These are phyloP conservation scores for Delitschia confertaspora DNA, from an alignment of 495 filamentous ascomycete genomes.

Conservation along the genomic window DNA sequence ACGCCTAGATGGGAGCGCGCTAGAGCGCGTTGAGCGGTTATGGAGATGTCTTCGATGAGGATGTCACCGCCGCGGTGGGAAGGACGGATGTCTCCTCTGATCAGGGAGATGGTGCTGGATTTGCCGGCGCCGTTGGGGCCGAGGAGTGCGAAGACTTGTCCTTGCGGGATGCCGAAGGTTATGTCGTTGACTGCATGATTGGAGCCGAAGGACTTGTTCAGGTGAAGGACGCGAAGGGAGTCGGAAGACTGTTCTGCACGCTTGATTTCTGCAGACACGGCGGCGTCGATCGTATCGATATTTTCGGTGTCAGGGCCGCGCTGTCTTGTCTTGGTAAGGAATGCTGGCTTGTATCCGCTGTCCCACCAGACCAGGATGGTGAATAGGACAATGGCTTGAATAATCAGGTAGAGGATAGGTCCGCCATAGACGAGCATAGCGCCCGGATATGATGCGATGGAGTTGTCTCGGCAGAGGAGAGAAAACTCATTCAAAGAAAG, in stretches of 20 bases:
- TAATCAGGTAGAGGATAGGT: constrained; percentile 68
- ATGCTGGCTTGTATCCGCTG: constrained; percentile 49
- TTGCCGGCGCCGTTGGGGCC: constrained; percentile 89
- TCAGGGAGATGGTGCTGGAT: constrained; percentile 71
- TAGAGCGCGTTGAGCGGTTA: constrained; percentile 50
- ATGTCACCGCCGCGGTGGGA: constrained; percentile 47
- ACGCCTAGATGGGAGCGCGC: constrained; percentile 70
- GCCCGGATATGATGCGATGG: constrained; percentile 56
- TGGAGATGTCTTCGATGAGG: constrained; percentile 62
- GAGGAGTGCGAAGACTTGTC: constrained; percentile 76
- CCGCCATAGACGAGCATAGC: constrained; percentile 66
- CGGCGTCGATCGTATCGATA: constrained; percentile 38
- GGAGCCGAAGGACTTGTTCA: constrained; percentile 52
- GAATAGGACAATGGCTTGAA: constrained; percentile 61
- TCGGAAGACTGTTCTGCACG: constrained; percentile 45
- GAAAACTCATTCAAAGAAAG: constrained; percentile 71
- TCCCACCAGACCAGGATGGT: constrained; percentile 64
- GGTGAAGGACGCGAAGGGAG: constrained; percentile 64
- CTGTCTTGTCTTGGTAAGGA: constrained; percentile 32
- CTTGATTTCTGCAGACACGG: constrained; percentile 40
- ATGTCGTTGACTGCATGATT: constrained; percentile 70
- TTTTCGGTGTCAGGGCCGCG: constrained; percentile 39
- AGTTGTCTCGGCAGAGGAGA: constrained; percentile 52
- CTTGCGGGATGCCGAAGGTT: constrained; percentile 65
- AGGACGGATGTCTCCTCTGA: constrained; percentile 67